Conservation (phyloP, 1,139 yeast genomes). For the Blastobotrys ciferrii region DNA sequence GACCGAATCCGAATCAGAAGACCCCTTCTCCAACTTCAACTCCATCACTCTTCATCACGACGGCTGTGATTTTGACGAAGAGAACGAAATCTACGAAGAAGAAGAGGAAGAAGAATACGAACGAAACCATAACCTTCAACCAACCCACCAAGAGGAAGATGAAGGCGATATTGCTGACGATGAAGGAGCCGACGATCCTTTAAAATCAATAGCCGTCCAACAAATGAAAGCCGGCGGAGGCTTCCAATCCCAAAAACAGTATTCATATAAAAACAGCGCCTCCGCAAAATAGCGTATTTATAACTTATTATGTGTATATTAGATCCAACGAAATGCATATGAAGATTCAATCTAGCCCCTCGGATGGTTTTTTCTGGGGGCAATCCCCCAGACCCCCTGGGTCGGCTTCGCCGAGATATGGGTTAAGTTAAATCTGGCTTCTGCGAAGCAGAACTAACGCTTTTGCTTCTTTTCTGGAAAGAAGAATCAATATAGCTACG, state of each 20-base stretch:
- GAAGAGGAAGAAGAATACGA: slow-evolving; percentile 17
- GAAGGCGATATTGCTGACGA: slow-evolving; percentile 10
- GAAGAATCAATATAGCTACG: no score
- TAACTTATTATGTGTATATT: neutral
- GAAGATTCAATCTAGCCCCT: no score
- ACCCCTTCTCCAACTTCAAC: slow-evolving; percentile 85
- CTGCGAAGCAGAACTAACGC: no score
- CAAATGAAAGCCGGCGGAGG: neutral
- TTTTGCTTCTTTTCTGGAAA: no score
- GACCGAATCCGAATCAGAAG: slow-evolving; percentile 34
- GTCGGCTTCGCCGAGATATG: no score
- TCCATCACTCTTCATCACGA: slow-evolving; percentile 85
- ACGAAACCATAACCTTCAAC: neutral
- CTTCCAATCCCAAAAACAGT: neutral
- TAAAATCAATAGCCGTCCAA: slow-evolving; percentile 36
- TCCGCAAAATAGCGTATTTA: neutral
- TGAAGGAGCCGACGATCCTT: slow-evolving; percentile 40
- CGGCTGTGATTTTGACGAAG: slow-evolving; percentile 27
- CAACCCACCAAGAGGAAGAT: slow-evolving; percentile 7
- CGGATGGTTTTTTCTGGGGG: neutral
- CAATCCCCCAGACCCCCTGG: neutral
- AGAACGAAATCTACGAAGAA: slow-evolving; percentile 18
- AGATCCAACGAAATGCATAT: neutral
- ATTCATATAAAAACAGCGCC: neutral
- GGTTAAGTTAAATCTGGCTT: no score